Evolutionary conservation across 2,329 filamentous ascomycete species (phyloP), one percentile per base, ranked within the genome.

Genomic region (Sclerotinia minor): DNA sequence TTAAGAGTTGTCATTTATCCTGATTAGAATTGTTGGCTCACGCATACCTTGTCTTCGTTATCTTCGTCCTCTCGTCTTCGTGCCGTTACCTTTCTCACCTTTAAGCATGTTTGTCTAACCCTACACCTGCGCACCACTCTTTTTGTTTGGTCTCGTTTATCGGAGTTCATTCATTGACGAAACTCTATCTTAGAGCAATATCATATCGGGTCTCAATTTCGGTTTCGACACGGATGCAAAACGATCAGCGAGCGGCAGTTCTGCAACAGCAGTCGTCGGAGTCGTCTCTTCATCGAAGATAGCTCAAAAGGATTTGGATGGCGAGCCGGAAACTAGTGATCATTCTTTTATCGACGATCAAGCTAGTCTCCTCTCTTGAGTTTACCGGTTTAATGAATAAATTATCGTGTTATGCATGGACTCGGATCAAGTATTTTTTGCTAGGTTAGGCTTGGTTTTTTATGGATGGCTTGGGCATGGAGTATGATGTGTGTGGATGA

Each of bases 331-430:
- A n/a, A 45, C 32, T 35, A 58, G 68, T 19, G 64, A 64, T 55
- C 67, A 66, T 35, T 73, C 67, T 41, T 53, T 74, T 55, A 72
- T 71, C 35, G 74, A 76, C 66, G 73, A 76, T 38, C 70, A 73
- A 53, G 73, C 73, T 55, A 75, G 70, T 68, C 71, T 73, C 69
- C 71, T 75, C 66, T 76, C 73, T 64, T 76, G 59, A 74, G 45
- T n/a, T 54, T 35, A 54, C 52, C 5, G 29, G 19, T 32, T 15
- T 41, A 15, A 41, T 5, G 52, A 54, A n/a, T 32, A 35, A 54
- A 54, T 35, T 19, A 11, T 50, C 59, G n/a, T 24, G 19, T 49
- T 61, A 38, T 50, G 45, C 45, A 61, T 55, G 53, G 53, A 55
- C 9, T 55, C 53, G 53, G 59, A 50, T 50, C 15, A 38, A 50